phyloP scores from a whole-genome alignment of 768 basidiomycete genomes.

The Suillus subalutaceus region DNA sequence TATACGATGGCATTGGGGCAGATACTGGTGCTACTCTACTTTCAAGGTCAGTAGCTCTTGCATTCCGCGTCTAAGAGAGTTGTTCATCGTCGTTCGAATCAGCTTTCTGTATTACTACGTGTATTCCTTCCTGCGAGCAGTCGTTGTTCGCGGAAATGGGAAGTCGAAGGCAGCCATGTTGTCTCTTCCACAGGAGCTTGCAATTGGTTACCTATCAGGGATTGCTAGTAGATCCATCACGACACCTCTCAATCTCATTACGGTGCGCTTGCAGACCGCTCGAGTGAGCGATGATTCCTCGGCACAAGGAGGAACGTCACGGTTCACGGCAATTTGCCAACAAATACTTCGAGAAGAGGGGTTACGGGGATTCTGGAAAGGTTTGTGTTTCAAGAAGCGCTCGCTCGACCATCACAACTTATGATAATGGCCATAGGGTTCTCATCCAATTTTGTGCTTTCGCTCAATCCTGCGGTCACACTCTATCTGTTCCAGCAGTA shows the following conservation, averaged over 20 bases:
- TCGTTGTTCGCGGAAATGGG: constrained; percentile 42
- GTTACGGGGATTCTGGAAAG: constrained; percentile 58
- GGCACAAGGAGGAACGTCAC: background rate
- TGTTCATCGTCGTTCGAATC: background rate
- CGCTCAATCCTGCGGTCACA: constrained; percentile 61
- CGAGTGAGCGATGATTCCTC: constrained; percentile 37
- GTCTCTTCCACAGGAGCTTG: constrained; percentile 48
- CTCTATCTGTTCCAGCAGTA: constrained; percentile 56
- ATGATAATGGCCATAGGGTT: constrained; percentile 41
- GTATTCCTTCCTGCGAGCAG: constrained; percentile 51
- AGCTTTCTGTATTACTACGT: constrained; percentile 66
- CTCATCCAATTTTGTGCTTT: constrained; percentile 49
- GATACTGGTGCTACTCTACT: constrained; percentile 58
- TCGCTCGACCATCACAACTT: background rate
- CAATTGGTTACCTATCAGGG: constrained; percentile 59
- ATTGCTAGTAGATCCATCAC: constrained; percentile 56
- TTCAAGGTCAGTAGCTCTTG: constrained; percentile 46
- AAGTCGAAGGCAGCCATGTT: constrained; percentile 22
- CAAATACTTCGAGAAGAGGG: constrained; percentile 53
- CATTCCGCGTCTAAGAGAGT: background rate
- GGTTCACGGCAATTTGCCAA: constrained; percentile 26
- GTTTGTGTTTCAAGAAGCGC: constrained; percentile 29
- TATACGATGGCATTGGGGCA: constrained; percentile 54
- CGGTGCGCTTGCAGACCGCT: constrained; percentile 54
- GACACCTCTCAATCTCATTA: constrained; percentile 58